phyloP scores from a whole-genome alignment of 148 eudicot genomes.

The Fagopyrum esculentum region DNA sequence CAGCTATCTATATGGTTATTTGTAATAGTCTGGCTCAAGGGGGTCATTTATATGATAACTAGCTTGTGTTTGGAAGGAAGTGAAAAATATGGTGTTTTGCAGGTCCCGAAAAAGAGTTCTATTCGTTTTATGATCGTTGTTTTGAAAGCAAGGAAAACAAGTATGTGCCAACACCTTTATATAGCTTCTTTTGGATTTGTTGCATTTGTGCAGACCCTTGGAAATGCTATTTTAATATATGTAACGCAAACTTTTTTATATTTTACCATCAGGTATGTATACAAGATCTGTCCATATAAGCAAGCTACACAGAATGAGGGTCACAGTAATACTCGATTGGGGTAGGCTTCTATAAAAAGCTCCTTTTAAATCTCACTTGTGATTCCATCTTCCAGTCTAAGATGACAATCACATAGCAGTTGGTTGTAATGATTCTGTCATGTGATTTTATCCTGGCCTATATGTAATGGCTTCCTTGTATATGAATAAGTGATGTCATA shows the following conservation, averaged over 20 bases:
- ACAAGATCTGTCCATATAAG: conserved; percentile 87
- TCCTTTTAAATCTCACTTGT: not conserved
- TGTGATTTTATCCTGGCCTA: not conserved
- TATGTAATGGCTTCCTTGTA: not conserved
- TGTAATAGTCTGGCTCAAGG: not conserved
- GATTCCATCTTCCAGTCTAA: not conserved
- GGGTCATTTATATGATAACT: not conserved
- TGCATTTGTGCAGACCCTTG: conserved; percentile 9
- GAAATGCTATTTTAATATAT: not conserved
- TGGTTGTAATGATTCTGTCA: not conserved
- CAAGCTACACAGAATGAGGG: conserved; percentile 91
- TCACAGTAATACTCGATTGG: conserved; percentile 77
- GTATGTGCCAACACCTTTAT: conserved; percentile 24
- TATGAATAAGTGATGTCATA: not conserved
- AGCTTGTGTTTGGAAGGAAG: not conserved
- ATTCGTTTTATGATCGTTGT: conserved; percentile 81
- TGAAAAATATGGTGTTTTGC: conserved; percentile 23
- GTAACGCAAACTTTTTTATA: not conserved
- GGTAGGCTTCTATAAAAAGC: conserved; percentile 31
- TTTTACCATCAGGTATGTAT: conserved; percentile 60
- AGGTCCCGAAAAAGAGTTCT: conserved; percentile 94
- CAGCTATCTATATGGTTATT: not conserved
- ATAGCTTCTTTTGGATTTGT: not conserved
- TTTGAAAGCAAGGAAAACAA: conserved; percentile 87
- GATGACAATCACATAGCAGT: no score